phyloP scores from a whole-genome alignment of 495 filamentous ascomycete species.

The Aspergillus asperescens region DNA sequence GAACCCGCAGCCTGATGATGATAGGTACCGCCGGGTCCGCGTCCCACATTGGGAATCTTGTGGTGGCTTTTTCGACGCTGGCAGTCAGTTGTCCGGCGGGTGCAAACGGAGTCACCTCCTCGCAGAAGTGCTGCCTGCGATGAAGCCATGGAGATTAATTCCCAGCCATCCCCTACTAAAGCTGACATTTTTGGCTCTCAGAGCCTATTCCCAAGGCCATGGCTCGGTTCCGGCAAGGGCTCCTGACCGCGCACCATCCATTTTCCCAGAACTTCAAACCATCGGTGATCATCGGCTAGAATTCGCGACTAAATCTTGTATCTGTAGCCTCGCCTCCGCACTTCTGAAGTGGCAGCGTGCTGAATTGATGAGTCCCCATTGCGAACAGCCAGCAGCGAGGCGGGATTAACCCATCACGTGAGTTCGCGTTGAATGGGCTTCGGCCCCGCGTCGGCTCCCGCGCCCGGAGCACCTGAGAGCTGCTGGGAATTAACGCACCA shows the following conservation, averaged over 20 bases:
- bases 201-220: neutral
- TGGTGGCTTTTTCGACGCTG: constrained; percentile 24
- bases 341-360: constrained; percentile 4
- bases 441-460: constrained; percentile 18
- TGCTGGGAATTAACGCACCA: neutral
- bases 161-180: neutral
- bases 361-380: neutral
- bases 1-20: constrained; percentile 21
- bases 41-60: constrained; percentile 23
- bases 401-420: constrained; percentile 21
- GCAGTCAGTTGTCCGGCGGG: constrained; percentile 17
- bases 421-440: constrained; percentile 20
- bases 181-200: neutral
- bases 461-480: constrained; percentile 7
- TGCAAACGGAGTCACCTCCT: constrained; percentile 19
- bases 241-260: neutral
- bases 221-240: constrained; percentile 3
- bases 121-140: neutral
- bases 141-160: neutral
- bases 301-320: neutral
- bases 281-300: neutral
- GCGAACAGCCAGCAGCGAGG: neutral
- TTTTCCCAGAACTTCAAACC: neutral
- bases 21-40: constrained; percentile 32
- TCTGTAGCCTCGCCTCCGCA: constrained; percentile 7